Conservation (phyloP, 345 rosid species). For the Aquilaria malaccensis region DNA sequence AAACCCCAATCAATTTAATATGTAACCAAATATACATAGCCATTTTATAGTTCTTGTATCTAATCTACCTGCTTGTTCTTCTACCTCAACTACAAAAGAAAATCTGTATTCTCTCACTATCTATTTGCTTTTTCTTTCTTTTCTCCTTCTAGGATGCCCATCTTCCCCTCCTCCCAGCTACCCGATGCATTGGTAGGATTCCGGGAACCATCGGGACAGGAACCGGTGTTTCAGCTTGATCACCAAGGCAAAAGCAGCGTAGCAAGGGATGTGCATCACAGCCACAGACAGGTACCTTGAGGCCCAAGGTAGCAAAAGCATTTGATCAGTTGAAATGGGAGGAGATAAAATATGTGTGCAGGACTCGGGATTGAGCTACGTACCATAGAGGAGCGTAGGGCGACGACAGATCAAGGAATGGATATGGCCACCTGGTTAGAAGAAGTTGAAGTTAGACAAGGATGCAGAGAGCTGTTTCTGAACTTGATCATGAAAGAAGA, state of each 20-base stretch:
- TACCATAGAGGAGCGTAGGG: slow-evolving; percentile 77
- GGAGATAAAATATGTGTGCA: too few species aligned
- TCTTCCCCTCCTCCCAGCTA: slow-evolving; percentile 5
- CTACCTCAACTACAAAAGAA: slow-evolving; percentile 1
- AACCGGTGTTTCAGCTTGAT: slow-evolving; percentile 65
- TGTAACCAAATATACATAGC: not conserved
- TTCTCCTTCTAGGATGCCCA: too few species aligned
- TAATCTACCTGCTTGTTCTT: too few species aligned
- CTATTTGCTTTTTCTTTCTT: too few species aligned
- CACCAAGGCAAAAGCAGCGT: slow-evolving; percentile 48
- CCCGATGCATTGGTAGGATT: slow-evolving; percentile 46
- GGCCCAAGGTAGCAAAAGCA: too few species aligned
- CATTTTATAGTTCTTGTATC: not conserved
- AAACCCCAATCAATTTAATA: not conserved
- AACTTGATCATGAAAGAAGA: slow-evolving; percentile 1
- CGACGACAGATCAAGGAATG: slow-evolving; percentile 89
- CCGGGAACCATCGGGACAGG: slow-evolving; percentile 63
- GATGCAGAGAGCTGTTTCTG: not conserved
- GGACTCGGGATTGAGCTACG: too few species aligned
- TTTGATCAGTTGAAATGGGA: too few species aligned
- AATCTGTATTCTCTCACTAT: too few species aligned
- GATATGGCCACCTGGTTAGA: slow-evolving; percentile 92
- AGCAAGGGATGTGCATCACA: slow-evolving; percentile 87
- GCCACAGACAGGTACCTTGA: slow-evolving; percentile 56
- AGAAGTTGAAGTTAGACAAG: not conserved